These are phyloP conservation scores for Sporisorium scitamineum DNA, from an alignment of 1,284 basidiomycete genomes.

Conservation along the genomic window DNA sequence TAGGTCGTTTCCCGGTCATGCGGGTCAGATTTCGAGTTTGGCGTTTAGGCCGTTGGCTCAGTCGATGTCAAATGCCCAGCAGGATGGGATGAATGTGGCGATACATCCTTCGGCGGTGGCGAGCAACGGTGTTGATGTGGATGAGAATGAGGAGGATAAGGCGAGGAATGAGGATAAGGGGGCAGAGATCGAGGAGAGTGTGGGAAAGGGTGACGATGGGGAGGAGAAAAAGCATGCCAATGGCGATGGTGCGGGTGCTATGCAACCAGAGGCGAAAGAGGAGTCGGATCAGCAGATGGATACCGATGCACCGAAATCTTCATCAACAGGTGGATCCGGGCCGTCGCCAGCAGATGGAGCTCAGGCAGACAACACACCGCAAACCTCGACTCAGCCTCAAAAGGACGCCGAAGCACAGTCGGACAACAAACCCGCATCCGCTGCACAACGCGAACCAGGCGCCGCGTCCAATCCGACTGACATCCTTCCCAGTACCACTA, in stretches of 20 bases:
- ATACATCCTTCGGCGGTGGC: slow-evolving; percentile 27
- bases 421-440: not conserved
- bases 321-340: not conserved
- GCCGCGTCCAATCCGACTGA: not conserved
- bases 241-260: not conserved
- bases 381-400: not conserved
- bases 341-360: not conserved
- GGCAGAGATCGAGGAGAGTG: not conserved
- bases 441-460: not conserved
- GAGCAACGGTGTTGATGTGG: not conserved
- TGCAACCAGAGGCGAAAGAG: not conserved
- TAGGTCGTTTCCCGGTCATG: slow-evolving; percentile 83
- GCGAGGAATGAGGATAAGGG: slow-evolving; percentile 17
- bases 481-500: not conserved
- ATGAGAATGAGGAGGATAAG: slow-evolving; percentile 30
- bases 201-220: not conserved
- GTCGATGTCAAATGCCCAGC: slow-evolving; percentile 12
- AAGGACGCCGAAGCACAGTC: not conserved
- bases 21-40: slow-evolving; percentile 85
- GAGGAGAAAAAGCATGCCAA: slow-evolving; percentile 2
- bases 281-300: not conserved
- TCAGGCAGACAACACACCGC: not conserved
- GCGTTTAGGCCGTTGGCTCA: slow-evolving; percentile 77
- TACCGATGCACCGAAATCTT: not conserved
- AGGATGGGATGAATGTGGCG: slow-evolving; percentile 34